Evolutionary conservation across 2,329 filamentous ascomycete species (phyloP).

Genomic region (Alternaria rosae): DNA sequence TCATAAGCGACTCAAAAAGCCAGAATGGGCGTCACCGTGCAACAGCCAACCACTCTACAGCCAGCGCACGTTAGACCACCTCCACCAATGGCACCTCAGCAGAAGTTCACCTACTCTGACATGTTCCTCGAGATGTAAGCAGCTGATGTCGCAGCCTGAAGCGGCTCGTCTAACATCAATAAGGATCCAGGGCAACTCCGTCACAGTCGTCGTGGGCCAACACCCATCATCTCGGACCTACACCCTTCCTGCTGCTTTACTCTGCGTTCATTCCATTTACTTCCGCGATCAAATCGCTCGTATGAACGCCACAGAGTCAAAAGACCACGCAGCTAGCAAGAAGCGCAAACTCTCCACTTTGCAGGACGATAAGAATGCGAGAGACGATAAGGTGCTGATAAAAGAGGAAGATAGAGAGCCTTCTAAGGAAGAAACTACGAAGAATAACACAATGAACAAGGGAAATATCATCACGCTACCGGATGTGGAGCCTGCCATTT

Average conservation of each 20-base stretch:
- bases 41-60: background rate
- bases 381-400: no score
- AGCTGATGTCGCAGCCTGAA: accelerated
- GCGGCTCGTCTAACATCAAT: background rate
- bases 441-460: background rate
- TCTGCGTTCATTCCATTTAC: slow-evolving; percentile 15
- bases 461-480: slow-evolving; percentile 2
- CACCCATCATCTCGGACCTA: background rate
- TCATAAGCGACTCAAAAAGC: background rate
- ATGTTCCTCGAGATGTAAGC: slow-evolving; percentile 15
- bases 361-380: no score
- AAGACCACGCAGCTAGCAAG: background rate
- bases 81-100: background rate
- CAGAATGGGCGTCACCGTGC: background rate
- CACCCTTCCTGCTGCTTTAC: slow-evolving; percentile 15
- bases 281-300: slow-evolving; percentile 11
- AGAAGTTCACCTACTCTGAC: background rate
- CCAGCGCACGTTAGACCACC: background rate
- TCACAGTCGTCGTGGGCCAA: slow-evolving; percentile 13
- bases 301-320: background rate
- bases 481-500: slow-evolving; percentile 18
- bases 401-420: background rate
- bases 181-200: slow-evolving; percentile 19
- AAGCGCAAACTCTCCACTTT: slow-evolving; percentile 20
- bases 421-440: background rate